A percentile compares a stretch with the other conserved stretches of the same genome.
phyloP scores from a whole-genome alignment of 1,284 basidiomycete genomes.

The Vanrija pseudolonga region DNA sequence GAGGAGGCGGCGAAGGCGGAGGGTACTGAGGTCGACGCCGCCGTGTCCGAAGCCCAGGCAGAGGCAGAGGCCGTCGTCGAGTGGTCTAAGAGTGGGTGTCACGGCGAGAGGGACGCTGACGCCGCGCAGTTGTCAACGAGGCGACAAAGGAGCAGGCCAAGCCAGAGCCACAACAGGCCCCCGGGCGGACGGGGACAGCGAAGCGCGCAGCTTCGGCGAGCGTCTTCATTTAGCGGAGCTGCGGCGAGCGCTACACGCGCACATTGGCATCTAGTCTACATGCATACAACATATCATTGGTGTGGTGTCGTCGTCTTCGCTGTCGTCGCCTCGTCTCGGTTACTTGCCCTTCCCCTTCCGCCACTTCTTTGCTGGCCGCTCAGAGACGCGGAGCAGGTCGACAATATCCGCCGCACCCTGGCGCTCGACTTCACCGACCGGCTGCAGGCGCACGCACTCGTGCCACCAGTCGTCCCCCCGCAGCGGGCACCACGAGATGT shows the following conservation, averaged over 20 bases:
- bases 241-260: not conserved
- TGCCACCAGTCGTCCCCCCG: slow-evolving; percentile 25
- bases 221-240: slow-evolving; percentile 12
- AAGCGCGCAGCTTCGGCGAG: slow-evolving; percentile 6
- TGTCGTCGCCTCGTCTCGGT: not conserved
- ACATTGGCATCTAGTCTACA: slow-evolving; percentile 3
- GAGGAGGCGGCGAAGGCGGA: not conserved
- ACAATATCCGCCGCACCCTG: not conserved
- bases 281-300: slow-evolving; percentile 15
- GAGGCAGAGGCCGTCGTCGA: slow-evolving; percentile 15
- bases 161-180: not conserved
- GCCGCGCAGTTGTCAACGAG: slow-evolving; percentile 3
- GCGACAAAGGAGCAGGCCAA: not conserved
- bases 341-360: not conserved
- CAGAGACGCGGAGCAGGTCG: not conserved
- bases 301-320: not conserved
- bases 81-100: slow-evolving; percentile 15
- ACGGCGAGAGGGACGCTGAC: not conserved
- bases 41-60: slow-evolving; percentile 29
- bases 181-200: not conserved
- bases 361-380: slow-evolving; percentile 8
- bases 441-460: not conserved
- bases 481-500: slow-evolving; percentile 40
- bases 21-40: not conserved
- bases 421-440: not conserved